These are phyloP conservation scores for Termitomyces sp. DNA, from an alignment of 768 basidiomycete genomes.

Conservation along the genomic window DNA sequence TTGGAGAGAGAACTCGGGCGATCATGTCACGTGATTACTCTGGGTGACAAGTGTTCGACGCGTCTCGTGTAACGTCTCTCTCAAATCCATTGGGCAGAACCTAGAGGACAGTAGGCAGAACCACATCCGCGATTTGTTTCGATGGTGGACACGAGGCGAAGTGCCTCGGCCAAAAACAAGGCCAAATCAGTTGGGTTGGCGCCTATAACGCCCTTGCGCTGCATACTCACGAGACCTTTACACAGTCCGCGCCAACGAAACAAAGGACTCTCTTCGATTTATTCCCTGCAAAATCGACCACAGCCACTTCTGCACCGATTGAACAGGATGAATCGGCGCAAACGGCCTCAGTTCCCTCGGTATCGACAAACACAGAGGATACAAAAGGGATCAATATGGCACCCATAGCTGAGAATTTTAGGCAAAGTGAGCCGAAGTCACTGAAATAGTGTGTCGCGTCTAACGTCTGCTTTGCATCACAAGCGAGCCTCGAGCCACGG, in stretches of 20 bases:
- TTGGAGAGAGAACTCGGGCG: no score
- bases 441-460: no score
- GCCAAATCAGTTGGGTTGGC: slow-evolving; percentile 22
- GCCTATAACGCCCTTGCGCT: neutral
- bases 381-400: neutral
- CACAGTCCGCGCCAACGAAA: slow-evolving; percentile 15
- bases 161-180: slow-evolving; percentile 17
- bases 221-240: slow-evolving; percentile 1
- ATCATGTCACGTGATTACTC: no score
- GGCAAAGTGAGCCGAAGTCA: slow-evolving; percentile 2
- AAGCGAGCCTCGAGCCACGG: slow-evolving; percentile 14
- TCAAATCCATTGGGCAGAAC: neutral
- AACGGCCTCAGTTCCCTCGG: neutral
- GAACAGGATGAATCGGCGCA: neutral
- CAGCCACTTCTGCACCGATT: neutral
- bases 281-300: slow-evolving; percentile 20
- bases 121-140: neutral
- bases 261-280: slow-evolving; percentile 40
- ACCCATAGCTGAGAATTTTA: slow-evolving; percentile 7
- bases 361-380: neutral
- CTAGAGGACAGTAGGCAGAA: neutral
- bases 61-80: neutral
- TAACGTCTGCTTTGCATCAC: neutral
- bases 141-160: slow-evolving; percentile 23
- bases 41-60: no score